Evolutionary conservation across 805 yeast genomes (phyloP).

Genomic region (Saitoella complicata): DNA sequence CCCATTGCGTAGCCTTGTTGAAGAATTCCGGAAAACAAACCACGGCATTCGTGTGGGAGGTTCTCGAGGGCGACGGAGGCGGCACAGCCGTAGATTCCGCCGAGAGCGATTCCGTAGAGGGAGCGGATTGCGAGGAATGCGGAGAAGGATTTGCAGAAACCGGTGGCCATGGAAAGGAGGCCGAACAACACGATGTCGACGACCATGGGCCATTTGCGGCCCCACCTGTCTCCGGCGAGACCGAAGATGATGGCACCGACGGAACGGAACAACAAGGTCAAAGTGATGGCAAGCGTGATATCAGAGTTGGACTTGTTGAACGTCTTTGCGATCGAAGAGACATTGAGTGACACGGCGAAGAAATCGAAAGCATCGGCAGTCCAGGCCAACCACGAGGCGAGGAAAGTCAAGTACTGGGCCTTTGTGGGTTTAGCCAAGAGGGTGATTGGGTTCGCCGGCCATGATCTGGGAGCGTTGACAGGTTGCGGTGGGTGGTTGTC

Average conservation of each 20-base stretch:
- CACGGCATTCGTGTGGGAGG: conserved; percentile 42
- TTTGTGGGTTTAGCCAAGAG: too few relatives aligned
- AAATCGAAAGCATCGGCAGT: conserved; percentile 60
- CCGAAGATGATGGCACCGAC: conserved; percentile 60
- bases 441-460: too few relatives aligned
- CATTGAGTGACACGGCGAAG: conserved; percentile 45
- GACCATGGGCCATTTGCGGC: conserved; percentile 54
- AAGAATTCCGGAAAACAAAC: conserved; percentile 48
- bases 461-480: too few relatives aligned
- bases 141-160: conserved; percentile 40
- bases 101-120: conserved; percentile 54
- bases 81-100: conserved; percentile 51
- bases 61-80: conserved; percentile 55
- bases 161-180: conserved; percentile 47
- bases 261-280: conserved; percentile 55
- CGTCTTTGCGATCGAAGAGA: conserved; percentile 32
- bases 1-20: conserved; percentile 74
- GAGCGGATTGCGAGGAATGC: conserved; percentile 50
- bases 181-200: conserved; percentile 35
- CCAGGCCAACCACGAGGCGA: conserved; percentile 25
- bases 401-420: too few relatives aligned
- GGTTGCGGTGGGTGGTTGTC: too few relatives aligned
- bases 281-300: conserved; percentile 58
- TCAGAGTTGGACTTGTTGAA: conserved; percentile 31
- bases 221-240: conserved; percentile 40